Evolutionary conservation across 352 stramenopile genomes (phyloP).

Genomic region (Globisporangium recalcitrans): DNA sequence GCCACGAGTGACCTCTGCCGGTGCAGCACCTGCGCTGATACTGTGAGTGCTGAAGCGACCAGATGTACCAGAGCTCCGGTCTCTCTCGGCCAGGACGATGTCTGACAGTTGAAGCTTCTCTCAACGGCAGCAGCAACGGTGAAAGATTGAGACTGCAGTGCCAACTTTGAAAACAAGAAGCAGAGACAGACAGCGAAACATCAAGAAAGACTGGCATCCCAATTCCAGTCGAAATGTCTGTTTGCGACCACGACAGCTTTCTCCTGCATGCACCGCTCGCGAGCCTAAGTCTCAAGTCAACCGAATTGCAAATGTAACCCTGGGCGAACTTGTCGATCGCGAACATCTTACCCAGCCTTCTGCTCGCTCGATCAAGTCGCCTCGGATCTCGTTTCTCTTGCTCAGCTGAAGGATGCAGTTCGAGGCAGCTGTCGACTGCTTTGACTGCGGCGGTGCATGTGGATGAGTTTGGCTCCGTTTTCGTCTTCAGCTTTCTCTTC

Average conservation of each 20-base stretch:
- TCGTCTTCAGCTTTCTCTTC: constrained; percentile 1
- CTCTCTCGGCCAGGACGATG: background rate
- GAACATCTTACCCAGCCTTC: background rate
- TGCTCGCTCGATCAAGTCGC: background rate
- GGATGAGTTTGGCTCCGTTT: background rate
- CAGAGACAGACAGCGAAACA: background rate
- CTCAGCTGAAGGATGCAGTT: constrained; percentile 9
- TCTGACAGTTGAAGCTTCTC: background rate
- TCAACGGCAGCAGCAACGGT: background rate
- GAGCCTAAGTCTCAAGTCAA: too few relatives aligned
- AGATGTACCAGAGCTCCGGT: background rate
- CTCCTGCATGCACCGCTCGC: too few relatives aligned
- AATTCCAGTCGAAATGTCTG: background rate
- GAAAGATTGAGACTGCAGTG: background rate
- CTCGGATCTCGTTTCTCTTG: background rate
- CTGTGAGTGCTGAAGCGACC: background rate
- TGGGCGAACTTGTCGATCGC: background rate
- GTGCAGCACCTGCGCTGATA: background rate
- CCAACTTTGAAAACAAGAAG: background rate
- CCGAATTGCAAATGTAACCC: background rate
- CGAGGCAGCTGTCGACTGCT: constrained; percentile 8
- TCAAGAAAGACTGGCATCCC: background rate
- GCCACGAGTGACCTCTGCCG: background rate
- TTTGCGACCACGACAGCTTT: background rate
- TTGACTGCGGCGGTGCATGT: background rate